phyloP scores from a whole-genome alignment of 768 basidiomycete genomes.

The Leccinellum albellum region DNA sequence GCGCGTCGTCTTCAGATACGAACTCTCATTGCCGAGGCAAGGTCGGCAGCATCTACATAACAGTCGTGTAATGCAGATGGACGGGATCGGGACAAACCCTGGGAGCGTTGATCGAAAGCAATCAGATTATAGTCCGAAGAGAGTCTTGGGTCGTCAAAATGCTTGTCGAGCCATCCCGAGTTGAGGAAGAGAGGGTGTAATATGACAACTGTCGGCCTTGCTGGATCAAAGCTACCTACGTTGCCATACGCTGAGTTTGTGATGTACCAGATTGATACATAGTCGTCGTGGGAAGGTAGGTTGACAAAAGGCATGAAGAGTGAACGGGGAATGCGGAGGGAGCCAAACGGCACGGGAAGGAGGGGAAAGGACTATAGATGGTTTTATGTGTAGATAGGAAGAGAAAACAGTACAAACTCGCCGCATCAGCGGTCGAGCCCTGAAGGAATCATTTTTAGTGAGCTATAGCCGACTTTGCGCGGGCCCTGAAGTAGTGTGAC shows the following conservation, averaged over 20 bases:
- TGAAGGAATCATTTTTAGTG: constrained; percentile 17
- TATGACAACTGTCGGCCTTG: constrained; percentile 63
- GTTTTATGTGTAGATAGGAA: constrained; percentile 21
- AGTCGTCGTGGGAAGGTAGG: constrained; percentile 57
- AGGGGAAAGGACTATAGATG: constrained; percentile 4
- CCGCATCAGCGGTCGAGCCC: constrained; percentile 11
- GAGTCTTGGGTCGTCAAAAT: constrained; percentile 65
- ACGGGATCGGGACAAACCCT: constrained; percentile 54
- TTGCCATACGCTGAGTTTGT: constrained; percentile 59
- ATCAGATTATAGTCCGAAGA: constrained; percentile 60
- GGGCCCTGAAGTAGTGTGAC: constrained; percentile 16
- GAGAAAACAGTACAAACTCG: neutral
- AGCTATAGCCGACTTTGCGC: constrained; percentile 21
- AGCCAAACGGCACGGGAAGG: constrained; percentile 3
- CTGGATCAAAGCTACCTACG: constrained; percentile 63
- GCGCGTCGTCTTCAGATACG: constrained; percentile 18
- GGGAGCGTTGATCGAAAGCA: constrained; percentile 67
- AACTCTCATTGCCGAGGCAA: constrained; percentile 64
- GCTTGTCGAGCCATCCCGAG: constrained; percentile 61
- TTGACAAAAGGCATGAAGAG: constrained; percentile 65
- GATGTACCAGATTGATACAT: constrained; percentile 67
- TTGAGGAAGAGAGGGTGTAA: constrained; percentile 68
- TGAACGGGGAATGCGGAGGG: constrained; percentile 33
- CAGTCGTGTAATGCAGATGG: constrained; percentile 59
- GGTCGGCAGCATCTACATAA: constrained; percentile 78